A percentile compares a stretch with the other conserved stretches of the same genome.
phyloP scores from a whole-genome alignment of 306 rosid species.

The Quercus engelmannii region DNA sequence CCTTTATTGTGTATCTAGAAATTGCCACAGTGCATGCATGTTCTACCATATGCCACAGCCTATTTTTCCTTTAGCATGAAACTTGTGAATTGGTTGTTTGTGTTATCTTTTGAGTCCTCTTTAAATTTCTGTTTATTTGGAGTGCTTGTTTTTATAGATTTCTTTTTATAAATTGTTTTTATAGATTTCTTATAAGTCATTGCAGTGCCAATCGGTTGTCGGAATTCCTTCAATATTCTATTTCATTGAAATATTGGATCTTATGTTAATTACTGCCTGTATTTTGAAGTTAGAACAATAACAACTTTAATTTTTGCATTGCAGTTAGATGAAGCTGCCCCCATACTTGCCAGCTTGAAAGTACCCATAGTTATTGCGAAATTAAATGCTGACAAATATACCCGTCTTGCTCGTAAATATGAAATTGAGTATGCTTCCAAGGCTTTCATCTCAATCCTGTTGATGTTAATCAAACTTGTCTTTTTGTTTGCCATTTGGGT shows the following conservation, averaged over 20 bases:
- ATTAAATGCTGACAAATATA: slow-evolving; percentile 81
- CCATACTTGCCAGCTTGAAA: slow-evolving; percentile 69
- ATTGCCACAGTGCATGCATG: no score
- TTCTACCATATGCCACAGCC: no score
- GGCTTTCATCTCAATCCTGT: not conserved
- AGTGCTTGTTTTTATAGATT: not conserved
- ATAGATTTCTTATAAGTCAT: not conserved
- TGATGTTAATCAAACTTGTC: not conserved
- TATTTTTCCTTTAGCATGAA: no score
- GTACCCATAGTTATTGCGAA: slow-evolving; percentile 78
- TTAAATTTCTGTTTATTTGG: not conserved
- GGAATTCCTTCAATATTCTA: not conserved
- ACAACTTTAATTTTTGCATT: slow-evolving; percentile 17
- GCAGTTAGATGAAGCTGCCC: slow-evolving; percentile 94
- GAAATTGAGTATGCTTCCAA: slow-evolving; percentile 62
- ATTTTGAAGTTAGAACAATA: not conserved
- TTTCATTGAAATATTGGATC: not conserved
- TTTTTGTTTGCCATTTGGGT: not conserved
- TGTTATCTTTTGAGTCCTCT: not conserved
- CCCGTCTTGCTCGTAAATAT: slow-evolving; percentile 58
- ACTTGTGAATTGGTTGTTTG: not conserved
- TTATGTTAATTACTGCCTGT: not conserved
- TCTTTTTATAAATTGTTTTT: not conserved
- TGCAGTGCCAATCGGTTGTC: not conserved
- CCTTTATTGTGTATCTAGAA: no score